A percentile compares a stretch with the other conserved stretches of the same genome.
These are phyloP conservation scores for Phytopythium kandeliae DNA, from an alignment of 352 stramenopile species.

Conservation along the genomic window DNA sequence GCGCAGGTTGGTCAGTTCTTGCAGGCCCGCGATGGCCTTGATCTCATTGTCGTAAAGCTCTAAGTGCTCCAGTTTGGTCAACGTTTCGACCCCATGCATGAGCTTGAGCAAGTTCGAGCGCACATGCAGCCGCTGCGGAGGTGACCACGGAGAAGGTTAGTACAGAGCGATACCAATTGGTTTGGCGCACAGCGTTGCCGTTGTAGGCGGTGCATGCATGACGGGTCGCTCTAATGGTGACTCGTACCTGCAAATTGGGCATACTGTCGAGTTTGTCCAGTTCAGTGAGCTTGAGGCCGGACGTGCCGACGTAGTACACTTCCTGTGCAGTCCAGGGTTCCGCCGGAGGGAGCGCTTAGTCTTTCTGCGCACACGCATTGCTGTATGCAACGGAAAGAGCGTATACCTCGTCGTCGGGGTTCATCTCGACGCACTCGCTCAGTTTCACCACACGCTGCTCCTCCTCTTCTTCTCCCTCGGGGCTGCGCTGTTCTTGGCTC, in stretches of 20 bases:
- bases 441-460: conserved; percentile 29
- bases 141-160: no score
- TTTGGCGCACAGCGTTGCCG: no score
- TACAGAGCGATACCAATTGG: neutral
- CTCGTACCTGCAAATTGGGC: conserved; percentile 32
- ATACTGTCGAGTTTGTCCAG: conserved; percentile 56
- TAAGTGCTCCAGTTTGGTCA: conserved; percentile 84
- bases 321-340: no score
- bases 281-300: conserved; percentile 69
- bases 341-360: conserved; percentile 1
- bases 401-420: conserved; percentile 33
- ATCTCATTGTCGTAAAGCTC: conserved; percentile 99
- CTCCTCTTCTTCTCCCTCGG: conserved; percentile 25
- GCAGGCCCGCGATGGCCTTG: conserved; percentile 65
- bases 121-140: conserved; percentile 47
- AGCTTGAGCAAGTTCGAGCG: conserved; percentile 77
- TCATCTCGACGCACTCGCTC: conserved; percentile 70
- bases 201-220: no score
- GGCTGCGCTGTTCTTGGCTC: no score
- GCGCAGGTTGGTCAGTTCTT: conserved; percentile 56
- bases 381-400: no score
- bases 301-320: conserved; percentile 80
- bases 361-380: no score
- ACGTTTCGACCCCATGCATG: conserved; percentile 60
- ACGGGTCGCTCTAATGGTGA: neutral